Evolutionary conservation across 306 rosid species (phyloP), one percentile per base, ranked within the genome.

Genomic region (Lathyrus sativus): DNA sequence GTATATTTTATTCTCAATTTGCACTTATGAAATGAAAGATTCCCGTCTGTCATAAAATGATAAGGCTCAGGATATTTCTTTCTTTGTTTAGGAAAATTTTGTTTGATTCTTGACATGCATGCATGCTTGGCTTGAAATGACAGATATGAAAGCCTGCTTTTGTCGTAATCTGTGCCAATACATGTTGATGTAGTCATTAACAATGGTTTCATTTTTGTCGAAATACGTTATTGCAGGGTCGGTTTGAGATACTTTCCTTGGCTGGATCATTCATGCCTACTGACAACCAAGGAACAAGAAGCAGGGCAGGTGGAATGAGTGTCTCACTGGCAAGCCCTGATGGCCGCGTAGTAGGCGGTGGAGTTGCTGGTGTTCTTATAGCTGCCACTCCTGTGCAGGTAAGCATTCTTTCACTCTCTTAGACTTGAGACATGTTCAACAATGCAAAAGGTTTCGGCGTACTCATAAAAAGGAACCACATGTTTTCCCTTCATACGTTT

Each of bases 381-480:
- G 98, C 98, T 39, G 96, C 90, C 7, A 49, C 86, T 78, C 95
- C 96, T 62, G 95, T 92, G 50, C 96, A 87, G 90, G 98, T 87
- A 70, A 70, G 14, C 31, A 4, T 37, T 12, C 7, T 31, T 11
- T 39, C 11, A 46, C 41, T 29, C 41, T 31, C 17, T 33, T 33
- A 62, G 24, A 22, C 3, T 59, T 42, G 2, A 22, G 43, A 6
- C 45, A 43, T 54, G 72, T 45, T 62, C 29, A 42, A 48, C 55
- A 38, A 39, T 48, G 29, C 59, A 38, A 7, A 2, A n/a, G 14
- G 9, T 48, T 53, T 13, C 5, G 15, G 12, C 4, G n/a, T 29
- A 10, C 44, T 17, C 24, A 5, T 74, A 61, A 51, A 62, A 18
- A 19, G 22, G 62, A 60, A 45, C 65, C 39, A 45, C 15, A 19